Conservation (phyloP, 495 filamentous ascomycete species). For the Neurospora sp. region DNA sequence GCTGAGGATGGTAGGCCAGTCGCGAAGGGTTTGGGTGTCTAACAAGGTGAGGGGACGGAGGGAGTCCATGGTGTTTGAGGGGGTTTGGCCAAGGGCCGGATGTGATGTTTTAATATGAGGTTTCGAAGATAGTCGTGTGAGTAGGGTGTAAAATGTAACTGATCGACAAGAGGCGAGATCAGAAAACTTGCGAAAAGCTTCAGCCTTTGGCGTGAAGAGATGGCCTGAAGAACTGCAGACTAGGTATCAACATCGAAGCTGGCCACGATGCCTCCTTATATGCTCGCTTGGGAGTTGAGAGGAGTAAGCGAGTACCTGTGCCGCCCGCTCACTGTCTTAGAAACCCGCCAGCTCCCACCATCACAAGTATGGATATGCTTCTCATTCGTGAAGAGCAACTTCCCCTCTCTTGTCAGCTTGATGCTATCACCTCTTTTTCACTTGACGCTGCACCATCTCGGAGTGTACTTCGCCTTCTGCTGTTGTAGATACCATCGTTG, state of each 20-base stretch:
- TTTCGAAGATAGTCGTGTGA: too few relatives aligned
- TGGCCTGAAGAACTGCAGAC: not conserved
- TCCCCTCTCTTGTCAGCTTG: not conserved
- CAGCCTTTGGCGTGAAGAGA: not conserved
- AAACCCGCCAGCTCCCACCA: not conserved
- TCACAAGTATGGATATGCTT: not conserved
- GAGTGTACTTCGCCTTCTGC: not conserved
- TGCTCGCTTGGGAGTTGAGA: not conserved
- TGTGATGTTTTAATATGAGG: not conserved
- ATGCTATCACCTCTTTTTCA: not conserved
- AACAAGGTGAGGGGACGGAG: not conserved
- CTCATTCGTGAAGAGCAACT: not conserved
- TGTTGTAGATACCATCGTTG: not conserved
- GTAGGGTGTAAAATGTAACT: too few relatives aligned
- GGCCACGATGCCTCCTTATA: not conserved
- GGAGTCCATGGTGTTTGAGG: not conserved
- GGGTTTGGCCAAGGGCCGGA: not conserved
- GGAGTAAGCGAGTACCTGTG: not conserved
- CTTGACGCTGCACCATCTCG: not conserved
- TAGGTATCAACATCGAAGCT: not conserved
- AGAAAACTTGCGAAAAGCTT: not conserved
- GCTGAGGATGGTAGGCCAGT: too few relatives aligned
- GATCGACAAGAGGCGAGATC: not conserved
- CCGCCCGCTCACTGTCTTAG: not conserved
- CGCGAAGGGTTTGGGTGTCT: too few relatives aligned